A percentile compares a stretch with the other conserved stretches of the same genome.
Conservation (phyloP, 2,329 filamentous ascomycete genomes). For the Colletotrichum tropicicola region DNA sequence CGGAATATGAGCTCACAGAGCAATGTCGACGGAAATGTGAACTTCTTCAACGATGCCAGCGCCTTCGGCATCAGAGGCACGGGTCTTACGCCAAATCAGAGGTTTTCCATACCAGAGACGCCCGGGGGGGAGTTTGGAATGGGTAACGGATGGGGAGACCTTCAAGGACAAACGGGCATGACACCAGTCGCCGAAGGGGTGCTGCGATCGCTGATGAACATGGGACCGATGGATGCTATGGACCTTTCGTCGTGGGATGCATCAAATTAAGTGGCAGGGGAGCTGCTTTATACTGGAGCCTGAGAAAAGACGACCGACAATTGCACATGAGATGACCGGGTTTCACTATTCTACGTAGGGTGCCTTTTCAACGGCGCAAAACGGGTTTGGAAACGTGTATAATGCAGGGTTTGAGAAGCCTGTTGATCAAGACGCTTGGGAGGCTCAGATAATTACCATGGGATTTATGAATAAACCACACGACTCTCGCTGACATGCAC, state of each 20-base stretch:
- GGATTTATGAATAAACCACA: no score
- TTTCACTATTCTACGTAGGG: no score
- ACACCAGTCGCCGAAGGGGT: slow-evolving; percentile 66
- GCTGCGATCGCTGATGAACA: slow-evolving; percentile 64
- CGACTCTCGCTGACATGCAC: no score
- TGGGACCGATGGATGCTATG: slow-evolving; percentile 70
- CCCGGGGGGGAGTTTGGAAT: slow-evolving; percentile 52
- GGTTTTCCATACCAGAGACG: slow-evolving; percentile 46
- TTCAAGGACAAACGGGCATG: slow-evolving; percentile 55
- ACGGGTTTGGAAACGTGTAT: no score
- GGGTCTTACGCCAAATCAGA: slow-evolving; percentile 43
- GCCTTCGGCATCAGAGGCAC: slow-evolving; percentile 47
- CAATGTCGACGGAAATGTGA: slow-evolving; percentile 46
- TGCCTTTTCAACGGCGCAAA: no score
- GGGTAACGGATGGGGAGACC: slow-evolving; percentile 53
- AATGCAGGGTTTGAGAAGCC: no score
- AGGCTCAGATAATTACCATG: no score
- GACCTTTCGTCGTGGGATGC: slow-evolving; percentile 60
- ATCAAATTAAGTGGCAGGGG: slow-evolving; percentile 24
- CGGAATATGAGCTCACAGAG: slow-evolving; percentile 48
- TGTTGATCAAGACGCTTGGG: no score
- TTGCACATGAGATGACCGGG: no score
- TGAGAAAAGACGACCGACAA: no score
- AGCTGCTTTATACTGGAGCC: slow-evolving; percentile 11
- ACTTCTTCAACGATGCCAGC: slow-evolving; percentile 50